Percentiles rank a stretch among this genome's conserved stretches.
Evolutionary conservation across 495 filamentous ascomycete species (phyloP).

Genomic region (Lophiostoma macrostomum): DNA sequence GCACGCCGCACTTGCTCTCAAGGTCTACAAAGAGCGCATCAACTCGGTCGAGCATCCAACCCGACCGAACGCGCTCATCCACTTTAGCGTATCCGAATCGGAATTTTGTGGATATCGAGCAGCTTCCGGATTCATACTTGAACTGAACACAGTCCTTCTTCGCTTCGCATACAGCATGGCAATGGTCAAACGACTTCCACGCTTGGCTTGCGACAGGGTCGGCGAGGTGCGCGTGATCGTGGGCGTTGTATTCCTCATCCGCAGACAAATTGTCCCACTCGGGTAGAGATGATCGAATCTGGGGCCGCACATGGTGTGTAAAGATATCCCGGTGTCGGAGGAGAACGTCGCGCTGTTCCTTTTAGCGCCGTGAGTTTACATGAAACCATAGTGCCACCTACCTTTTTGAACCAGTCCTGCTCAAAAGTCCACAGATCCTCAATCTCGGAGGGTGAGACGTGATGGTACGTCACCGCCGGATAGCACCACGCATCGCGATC

Average conservation of each 20-base stretch:
- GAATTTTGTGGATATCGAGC: constrained; percentile 9
- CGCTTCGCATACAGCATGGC: constrained; percentile 20
- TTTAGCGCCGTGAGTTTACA: constrained; percentile 11
- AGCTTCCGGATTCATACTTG: constrained; percentile 8
- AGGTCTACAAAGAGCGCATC: constrained; percentile 15
- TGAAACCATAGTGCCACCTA: constrained; percentile 5
- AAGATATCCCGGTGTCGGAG: constrained; percentile 31
- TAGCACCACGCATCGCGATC: constrained; percentile 26
- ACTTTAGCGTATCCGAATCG: constrained; percentile 13
- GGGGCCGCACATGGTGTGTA: constrained; percentile 17
- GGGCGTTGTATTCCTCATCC: constrained; percentile 17
- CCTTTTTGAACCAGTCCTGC: constrained; percentile 27
- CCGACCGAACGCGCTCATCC: neutral
- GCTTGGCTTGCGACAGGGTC: constrained; percentile 14
- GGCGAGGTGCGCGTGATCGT: constrained; percentile 1
- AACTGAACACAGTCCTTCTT: constrained; percentile 23
- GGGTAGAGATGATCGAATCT: neutral
- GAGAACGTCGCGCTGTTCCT: constrained; percentile 15
- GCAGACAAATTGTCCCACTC: constrained; percentile 30
- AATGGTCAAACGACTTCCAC: constrained; percentile 24
- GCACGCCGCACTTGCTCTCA: constrained; percentile 15
- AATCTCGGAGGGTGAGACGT: constrained; percentile 26
- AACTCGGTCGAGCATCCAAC: constrained; percentile 23
- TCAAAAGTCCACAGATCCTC: constrained; percentile 27
- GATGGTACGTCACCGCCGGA: constrained; percentile 29